Percentiles rank a stretch among this genome's conserved stretches.
phyloP scores from a whole-genome alignment of 202 grass and related monocot species.

The Setaria viridis region DNA sequence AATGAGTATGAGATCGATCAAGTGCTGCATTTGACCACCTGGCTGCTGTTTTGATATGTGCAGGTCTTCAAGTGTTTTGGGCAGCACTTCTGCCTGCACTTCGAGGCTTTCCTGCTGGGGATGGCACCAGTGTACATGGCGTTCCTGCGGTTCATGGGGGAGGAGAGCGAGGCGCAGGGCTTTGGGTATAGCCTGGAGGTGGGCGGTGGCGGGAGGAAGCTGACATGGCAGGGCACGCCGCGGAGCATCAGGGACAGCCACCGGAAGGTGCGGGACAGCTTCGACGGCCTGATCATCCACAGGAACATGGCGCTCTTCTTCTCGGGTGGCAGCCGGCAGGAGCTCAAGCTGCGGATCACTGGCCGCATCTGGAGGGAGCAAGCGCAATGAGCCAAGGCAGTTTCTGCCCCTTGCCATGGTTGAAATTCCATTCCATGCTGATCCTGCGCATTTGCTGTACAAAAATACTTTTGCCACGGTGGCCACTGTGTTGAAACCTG shows the following conservation, averaged over 20 bases:
- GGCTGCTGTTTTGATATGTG: neutral
- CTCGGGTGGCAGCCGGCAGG: slow-evolving; percentile 62
- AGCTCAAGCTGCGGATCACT: slow-evolving; percentile 86
- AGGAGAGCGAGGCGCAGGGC: slow-evolving; percentile 76
- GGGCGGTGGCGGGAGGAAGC: slow-evolving; percentile 67
- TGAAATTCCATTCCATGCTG: neutral
- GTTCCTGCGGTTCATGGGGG: slow-evolving; percentile 89
- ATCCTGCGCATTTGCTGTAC: slow-evolving; percentile 34
- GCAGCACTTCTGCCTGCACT: slow-evolving; percentile 90
- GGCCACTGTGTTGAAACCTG: neutral
- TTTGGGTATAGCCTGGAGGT: slow-evolving; percentile 95
- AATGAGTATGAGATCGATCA: neutral
- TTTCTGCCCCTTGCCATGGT: neutral
- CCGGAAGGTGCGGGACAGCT: slow-evolving; percentile 82
- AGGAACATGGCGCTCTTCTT: slow-evolving; percentile 84
- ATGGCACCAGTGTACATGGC: slow-evolving; percentile 35
- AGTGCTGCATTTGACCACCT: neutral
- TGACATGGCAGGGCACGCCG: slow-evolving; percentile 82
- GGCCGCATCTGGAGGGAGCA: slow-evolving; percentile 92
- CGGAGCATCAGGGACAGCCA: slow-evolving; percentile 85
- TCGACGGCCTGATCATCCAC: slow-evolving; percentile 85
- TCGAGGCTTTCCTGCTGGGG: slow-evolving; percentile 85
- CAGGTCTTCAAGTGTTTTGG: slow-evolving; percentile 93
- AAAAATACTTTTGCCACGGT: slow-evolving; percentile 43
- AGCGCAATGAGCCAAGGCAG: slow-evolving; percentile 7